Base-by-base conservation (phyloP, 495 filamentous ascomycete species). In the Lepidopterella palustris region DNA sequence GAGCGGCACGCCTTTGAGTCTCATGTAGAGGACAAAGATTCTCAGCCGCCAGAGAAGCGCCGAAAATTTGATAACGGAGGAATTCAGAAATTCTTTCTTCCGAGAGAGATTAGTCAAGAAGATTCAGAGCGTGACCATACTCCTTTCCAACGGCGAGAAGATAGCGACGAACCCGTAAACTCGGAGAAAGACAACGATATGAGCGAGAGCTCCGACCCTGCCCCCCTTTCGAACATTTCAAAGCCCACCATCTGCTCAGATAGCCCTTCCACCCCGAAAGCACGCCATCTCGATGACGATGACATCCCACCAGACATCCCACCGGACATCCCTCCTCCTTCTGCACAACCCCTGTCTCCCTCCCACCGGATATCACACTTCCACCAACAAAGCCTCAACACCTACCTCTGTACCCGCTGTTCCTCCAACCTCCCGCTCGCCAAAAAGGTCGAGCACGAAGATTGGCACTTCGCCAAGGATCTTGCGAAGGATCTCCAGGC, bases 381-480 rank as follows among this genome's bases (percentile, higher is more conserved):
- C n/a, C 73, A 79, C 56, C 61, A 66, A 51, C 68, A 72, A 59
- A 72, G 26, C 5, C 20, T 76, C 45, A 76, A 72, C 21, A 70
- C 76, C 13, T 83, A 82, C 71, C 72, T 73, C 59, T 97, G 92
- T 71, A 63, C 73, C 52, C 82, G 80, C 47, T 97, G 93, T 74
- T 78, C 78, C 53, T 76, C 78, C 61, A 61, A 71, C 29, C 67
- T 95, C 23, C 75, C 74, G 10, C 70, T 74, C n/a, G 68, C 75
- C 62, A 79, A 83, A 31, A 77, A 84, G 67, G 80, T 83, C 53
- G 90, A 88, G 74, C 93, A 98, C 68, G 79, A 88, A 40, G 93
- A 98, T 70, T 98, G 91, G 88, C 93, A 98, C 76, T 89, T 96
- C 72, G 93, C 93, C 40, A 90, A 88, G 76, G 84, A 89, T 64